These are phyloP conservation scores for Monoraphidium neglectum DNA, from an alignment of 139 green algal species.

Conservation along the genomic window DNA sequence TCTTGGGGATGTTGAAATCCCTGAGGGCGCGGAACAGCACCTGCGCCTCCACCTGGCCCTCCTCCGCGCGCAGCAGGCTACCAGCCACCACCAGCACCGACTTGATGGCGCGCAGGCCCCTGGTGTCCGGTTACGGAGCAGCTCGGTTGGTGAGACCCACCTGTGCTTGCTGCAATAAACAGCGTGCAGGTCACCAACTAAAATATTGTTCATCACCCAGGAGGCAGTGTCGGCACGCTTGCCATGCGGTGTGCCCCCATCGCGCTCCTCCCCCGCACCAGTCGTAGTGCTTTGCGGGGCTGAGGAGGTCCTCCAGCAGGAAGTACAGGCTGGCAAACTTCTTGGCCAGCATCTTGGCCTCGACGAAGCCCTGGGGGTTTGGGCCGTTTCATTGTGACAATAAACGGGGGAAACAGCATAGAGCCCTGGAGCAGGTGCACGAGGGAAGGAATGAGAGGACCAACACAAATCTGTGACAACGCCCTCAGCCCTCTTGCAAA, in stretches of 20 bases:
- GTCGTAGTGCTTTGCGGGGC: constrained; percentile 85
- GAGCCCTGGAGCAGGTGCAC: no score
- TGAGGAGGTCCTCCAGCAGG: constrained; percentile 83
- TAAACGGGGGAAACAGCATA: no score
- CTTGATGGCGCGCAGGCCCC: constrained; percentile 86
- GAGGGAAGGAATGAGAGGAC: no score
- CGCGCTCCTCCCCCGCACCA: constrained; percentile 24
- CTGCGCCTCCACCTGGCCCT: constrained; percentile 82
- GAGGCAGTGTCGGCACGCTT: no score
- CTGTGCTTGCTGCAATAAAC: background rate
- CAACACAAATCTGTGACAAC: no score
- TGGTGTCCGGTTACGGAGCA: constrained; percentile 65
- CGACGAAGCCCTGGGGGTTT: constrained; percentile 64
- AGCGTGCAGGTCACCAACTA: background rate
- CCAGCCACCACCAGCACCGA: constrained; percentile 83
- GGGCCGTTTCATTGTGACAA: no score
- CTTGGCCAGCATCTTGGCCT: constrained; percentile 83
- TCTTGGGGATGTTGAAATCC: constrained; percentile 91
- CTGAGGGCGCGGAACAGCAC: constrained; percentile 83
- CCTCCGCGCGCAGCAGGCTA: constrained; percentile 73
- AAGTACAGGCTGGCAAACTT: constrained; percentile 86
- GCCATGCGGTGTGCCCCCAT: no score
- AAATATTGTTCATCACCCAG: background rate
- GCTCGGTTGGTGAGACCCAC: no score
- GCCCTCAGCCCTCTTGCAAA: no score